Evolutionary conservation across 2,329 filamentous ascomycete genomes (phyloP).

Genomic region (Stemphylium beticola): DNA sequence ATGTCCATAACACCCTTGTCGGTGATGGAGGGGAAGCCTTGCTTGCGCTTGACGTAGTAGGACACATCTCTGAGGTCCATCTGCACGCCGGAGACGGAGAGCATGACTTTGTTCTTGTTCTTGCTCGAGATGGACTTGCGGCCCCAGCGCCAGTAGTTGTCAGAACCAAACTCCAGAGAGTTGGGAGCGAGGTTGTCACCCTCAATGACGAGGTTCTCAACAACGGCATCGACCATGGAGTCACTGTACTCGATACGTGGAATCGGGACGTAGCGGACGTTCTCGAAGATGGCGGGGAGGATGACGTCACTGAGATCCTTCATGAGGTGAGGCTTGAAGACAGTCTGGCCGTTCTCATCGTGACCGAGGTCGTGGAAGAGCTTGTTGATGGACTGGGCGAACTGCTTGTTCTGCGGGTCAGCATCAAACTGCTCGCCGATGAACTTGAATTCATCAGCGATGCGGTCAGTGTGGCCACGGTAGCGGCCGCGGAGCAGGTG

Average conservation of each 20-base stretch:
- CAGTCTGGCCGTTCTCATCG: conserved; percentile 80
- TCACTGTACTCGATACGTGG: conserved; percentile 94
- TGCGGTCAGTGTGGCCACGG: conserved; percentile 79
- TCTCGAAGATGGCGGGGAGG: conserved; percentile 80
- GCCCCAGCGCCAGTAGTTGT: conserved; percentile 95
- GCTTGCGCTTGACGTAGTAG: conserved; percentile 94
- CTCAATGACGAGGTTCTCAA: conserved; percentile 95
- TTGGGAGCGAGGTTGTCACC: conserved; percentile 98
- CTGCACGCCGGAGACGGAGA: conserved; percentile 88
- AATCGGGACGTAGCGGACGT: conserved; percentile 86
- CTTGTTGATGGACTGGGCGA: conserved; percentile 77
- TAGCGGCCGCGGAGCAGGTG: conserved; percentile 91
- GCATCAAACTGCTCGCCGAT: conserved; percentile 86
- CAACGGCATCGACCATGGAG: conserved; percentile 79
- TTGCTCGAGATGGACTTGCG: conserved; percentile 85
- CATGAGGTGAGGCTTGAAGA: conserved; percentile 90
- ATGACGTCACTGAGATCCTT: conserved; percentile 90
- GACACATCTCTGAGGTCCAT: conserved; percentile 81
- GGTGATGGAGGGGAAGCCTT: conserved; percentile 86
- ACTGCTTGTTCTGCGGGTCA: conserved; percentile 84
- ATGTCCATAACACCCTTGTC: conserved; percentile 91
- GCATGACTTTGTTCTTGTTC: conserved; percentile 82
- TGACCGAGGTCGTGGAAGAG: conserved; percentile 90
- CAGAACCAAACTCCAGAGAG: conserved; percentile 81
- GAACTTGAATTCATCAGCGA: conserved; percentile 91